These are phyloP conservation scores for Mortierella sp. DNA, from an alignment of 371 early-diverging fungal genomes.

Conservation along the genomic window DNA sequence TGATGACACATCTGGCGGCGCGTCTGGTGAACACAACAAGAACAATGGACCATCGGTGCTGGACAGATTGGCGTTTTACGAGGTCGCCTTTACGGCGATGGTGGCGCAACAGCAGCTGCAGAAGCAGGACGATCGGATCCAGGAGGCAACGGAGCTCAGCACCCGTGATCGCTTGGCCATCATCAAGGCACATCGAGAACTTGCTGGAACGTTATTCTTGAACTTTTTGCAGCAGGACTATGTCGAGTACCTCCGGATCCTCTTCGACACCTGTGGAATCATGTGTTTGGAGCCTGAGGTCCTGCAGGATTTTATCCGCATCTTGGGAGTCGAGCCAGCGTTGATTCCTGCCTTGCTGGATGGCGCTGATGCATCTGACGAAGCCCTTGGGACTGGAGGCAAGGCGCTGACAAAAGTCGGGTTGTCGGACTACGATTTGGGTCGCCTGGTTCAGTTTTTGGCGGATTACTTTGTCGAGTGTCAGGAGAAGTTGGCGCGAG, in stretches of 20 bases:
- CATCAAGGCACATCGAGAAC: conserved; percentile 50
- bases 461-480: conserved; percentile 36
- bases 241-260: conserved; percentile 47
- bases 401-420: conserved; percentile 22
- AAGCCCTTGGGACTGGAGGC: background rate
- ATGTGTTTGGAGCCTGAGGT: conserved; percentile 54
- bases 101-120: conserved; percentile 48
- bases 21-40: background rate
- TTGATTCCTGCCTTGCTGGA: conserved; percentile 42
- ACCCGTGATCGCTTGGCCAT: conserved; percentile 45
- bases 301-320: conserved; percentile 49
- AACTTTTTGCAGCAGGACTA: conserved; percentile 50
- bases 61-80: conserved; percentile 38
- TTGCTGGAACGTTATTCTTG: conserved; percentile 46
- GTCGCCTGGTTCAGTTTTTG: conserved; percentile 37
- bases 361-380: conserved; percentile 23
- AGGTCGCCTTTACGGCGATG: conserved; percentile 43
- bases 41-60: conserved; percentile 13
- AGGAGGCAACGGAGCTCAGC: conserved; percentile 43
- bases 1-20: background rate
- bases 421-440: conserved; percentile 47
- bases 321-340: conserved; percentile 51
- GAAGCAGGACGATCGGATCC: conserved; percentile 42
- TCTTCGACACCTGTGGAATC: conserved; percentile 49
- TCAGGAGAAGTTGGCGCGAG: conserved; percentile 29